Base-by-base conservation (phyloP, 1,139 yeast species). In the Kurtzmaniella natalensis region DNA sequence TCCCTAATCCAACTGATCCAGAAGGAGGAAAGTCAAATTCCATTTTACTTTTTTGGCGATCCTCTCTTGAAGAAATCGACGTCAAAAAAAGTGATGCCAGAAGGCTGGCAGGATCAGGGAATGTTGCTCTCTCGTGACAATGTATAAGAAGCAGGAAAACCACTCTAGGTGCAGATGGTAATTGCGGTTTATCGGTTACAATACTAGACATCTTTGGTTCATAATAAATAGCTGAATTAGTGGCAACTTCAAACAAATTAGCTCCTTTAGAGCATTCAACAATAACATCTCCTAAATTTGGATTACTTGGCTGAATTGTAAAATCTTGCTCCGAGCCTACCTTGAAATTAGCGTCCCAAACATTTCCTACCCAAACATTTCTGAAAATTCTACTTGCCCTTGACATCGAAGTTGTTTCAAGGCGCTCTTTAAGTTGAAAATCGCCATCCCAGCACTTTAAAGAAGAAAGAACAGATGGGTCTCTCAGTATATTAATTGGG, bases 361-460 rank as follows among this genome's bases (percentile, higher is more conserved):
- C 64, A 49, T 88, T 89, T 1, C 97, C 97, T 31, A 81, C 68
- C 89, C 89, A 89, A 4, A 88, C 75, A 30, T 74, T 67, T 1
- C 62, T 56, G 11, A 61, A 57, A 3, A 84, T 61, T 13, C 64
- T 68, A 0, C 94, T 74, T 0, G 95, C 94, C 2, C 86, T 68
- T 1, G 96, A 81, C 92, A 89, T 84, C 50, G 76, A 76, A 3
- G 87, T 68, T 40, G 88, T 81, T 55, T 88, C 96, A 8, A 84
- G 66, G 40, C 84, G 78, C 52, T 89, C 97, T 47, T 83, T 78
- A 37, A 78, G 70, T 24, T 74, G 65, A 48, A 81, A 80, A 48
- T 86, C 85, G 22, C 76, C 66, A 47, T 82, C 88, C 94, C 94
- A 84, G 11, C 41, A 28, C n/a, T 42, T 35, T 16, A 51, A 42